These are phyloP conservation scores for Lactifluus piperatus DNA, from an alignment of 768 basidiomycete species.

Conservation along the genomic window DNA sequence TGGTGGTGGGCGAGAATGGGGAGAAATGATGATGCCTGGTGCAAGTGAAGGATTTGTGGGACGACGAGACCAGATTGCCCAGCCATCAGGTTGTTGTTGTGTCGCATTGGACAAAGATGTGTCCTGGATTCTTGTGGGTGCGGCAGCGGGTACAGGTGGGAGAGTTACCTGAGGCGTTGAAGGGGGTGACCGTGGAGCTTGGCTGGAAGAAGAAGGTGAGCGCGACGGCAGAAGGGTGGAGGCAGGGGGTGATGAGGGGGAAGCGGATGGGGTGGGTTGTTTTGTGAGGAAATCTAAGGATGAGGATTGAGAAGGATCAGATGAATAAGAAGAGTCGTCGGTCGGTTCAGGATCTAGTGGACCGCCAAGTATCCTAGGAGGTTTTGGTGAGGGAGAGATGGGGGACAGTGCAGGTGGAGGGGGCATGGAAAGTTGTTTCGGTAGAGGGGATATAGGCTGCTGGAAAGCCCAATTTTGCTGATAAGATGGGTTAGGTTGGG, in stretches of 20 bases:
- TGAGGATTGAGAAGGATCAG: background rate
- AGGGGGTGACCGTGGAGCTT: background rate
- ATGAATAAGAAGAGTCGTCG: background rate
- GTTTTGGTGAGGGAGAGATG: slow-evolving; percentile 4
- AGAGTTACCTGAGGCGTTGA: background rate
- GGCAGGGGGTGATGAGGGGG: background rate
- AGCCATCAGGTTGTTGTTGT: slow-evolving; percentile 26
- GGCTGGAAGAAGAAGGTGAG: slow-evolving; percentile 5
- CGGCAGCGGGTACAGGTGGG: background rate
- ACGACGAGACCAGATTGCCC: slow-evolving; percentile 68
- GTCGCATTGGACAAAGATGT: background rate
- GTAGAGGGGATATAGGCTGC: slow-evolving; percentile 46
- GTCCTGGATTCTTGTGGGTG: background rate
- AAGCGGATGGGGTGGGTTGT: background rate
- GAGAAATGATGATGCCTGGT: slow-evolving; percentile 65
- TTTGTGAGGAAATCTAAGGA: background rate
- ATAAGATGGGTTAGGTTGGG: slow-evolving; percentile 27
- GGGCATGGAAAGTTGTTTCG: slow-evolving; percentile 55
- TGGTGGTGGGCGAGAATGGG: slow-evolving; percentile 50
- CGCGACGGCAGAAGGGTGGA: background rate
- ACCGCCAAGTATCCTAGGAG: slow-evolving; percentile 14
- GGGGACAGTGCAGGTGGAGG: slow-evolving; percentile 24
- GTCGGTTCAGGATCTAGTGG: slow-evolving; percentile 9
- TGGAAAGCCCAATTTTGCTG: slow-evolving; percentile 39
- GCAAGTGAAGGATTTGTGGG: slow-evolving; percentile 55